A percentile compares a stretch with the other conserved stretches of the same genome.
These are phyloP conservation scores for Inga oerstediana DNA, from an alignment of 306 rosid genomes.

Conservation along the genomic window DNA sequence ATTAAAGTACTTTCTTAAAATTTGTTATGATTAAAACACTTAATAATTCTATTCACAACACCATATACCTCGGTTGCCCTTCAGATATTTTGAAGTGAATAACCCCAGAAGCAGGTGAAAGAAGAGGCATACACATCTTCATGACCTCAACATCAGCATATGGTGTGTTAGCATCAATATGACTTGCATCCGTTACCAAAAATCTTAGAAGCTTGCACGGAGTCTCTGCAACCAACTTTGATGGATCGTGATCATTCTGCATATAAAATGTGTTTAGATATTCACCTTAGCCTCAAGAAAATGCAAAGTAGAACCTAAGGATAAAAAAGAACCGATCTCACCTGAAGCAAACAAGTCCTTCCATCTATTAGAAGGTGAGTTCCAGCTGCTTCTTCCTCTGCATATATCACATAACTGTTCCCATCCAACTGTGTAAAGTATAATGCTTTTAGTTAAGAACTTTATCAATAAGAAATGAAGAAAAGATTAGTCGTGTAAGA, in stretches of 20 bases:
- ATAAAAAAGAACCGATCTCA: slow-evolving; percentile 38
- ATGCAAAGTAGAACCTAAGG: slow-evolving; percentile 4
- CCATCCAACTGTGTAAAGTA: slow-evolving; percentile 78
- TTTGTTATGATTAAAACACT: slow-evolving; percentile 19
- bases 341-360: slow-evolving; percentile 99
- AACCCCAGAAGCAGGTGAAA: slow-evolving; percentile 96
- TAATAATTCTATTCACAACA: slow-evolving; percentile 23
- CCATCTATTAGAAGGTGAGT: slow-evolving; percentile 99
- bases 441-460: slow-evolving; percentile 39
- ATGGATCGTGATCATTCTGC: slow-evolving; percentile 97
- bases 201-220: slow-evolving; percentile 94
- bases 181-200: slow-evolving; percentile 74
- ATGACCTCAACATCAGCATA: slow-evolving; percentile 99
- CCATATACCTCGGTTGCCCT: slow-evolving; percentile 92
- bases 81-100: slow-evolving; percentile 86
- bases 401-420: slow-evolving; percentile 95
- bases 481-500: neutral
- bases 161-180: slow-evolving; percentile 87
- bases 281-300: slow-evolving; percentile 33
- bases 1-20: slow-evolving; percentile 1
- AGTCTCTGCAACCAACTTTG: slow-evolving; percentile 93
- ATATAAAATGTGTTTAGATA: slow-evolving; percentile 39
- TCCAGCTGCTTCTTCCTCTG: slow-evolving; percentile 99
- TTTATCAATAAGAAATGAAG: neutral
- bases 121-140: slow-evolving; percentile 99